Percentiles rank a stretch among this genome's conserved stretches.
These are phyloP conservation scores for Blastocystis sp. DNA, from an alignment of 352 stramenopile genomes.

Conservation along the genomic window DNA sequence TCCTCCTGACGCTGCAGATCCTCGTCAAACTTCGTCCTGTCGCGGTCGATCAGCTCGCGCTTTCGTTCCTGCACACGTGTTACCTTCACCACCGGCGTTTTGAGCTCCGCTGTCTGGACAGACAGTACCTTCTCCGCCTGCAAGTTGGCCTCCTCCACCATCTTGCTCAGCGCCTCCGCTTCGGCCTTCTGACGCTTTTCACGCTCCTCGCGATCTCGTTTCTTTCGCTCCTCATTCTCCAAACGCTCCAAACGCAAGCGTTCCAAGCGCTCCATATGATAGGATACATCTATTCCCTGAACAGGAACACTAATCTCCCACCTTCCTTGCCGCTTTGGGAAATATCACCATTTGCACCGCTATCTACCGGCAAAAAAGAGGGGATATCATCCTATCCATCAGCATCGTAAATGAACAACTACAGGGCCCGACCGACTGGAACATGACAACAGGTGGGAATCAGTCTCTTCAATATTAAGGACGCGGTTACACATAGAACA, in stretches of 20 bases:
- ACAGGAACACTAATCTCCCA: background rate
- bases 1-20: background rate
- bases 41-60: background rate
- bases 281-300: background rate
- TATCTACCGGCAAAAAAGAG: background rate
- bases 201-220: background rate
- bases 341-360: background rate
- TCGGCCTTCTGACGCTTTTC: background rate
- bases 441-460: background rate
- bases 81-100: background rate
- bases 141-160: conserved; percentile 4
- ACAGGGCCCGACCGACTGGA: background rate
- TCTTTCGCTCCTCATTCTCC: background rate
- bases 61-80: background rate
- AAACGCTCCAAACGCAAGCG: background rate
- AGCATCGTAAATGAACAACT: background rate
- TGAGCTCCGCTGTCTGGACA: background rate
- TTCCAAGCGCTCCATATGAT: background rate
- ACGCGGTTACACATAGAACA: conserved; percentile 2
- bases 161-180: background rate
- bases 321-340: background rate
- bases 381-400: background rate
- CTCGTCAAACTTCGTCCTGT: background rate
- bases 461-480: background rate
- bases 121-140: background rate